Conservation (phyloP, 2,329 filamentous ascomycete species). For the Curvularia verruculosa region DNA sequence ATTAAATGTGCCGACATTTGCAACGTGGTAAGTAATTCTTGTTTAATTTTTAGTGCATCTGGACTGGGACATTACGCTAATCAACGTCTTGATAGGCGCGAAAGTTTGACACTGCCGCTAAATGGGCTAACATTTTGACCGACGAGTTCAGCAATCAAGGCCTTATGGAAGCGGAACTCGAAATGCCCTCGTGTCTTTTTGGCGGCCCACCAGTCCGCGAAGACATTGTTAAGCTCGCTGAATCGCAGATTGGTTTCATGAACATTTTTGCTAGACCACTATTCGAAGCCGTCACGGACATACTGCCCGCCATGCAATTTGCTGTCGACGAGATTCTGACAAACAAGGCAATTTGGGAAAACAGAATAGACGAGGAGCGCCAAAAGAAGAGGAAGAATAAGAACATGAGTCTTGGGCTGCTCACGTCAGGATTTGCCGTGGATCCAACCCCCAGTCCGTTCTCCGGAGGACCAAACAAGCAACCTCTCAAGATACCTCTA, state of each 20-base stretch:
- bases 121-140: conserved; percentile 93
- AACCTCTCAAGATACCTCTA: conserved; percentile 13
- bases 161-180: conserved; percentile 85
- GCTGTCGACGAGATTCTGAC: conserved; percentile 79
- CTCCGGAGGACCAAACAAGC: conserved; percentile 34
- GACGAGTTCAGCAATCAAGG: conserved; percentile 95
- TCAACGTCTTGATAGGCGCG: conserved; percentile 67
- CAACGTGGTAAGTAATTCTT: conserved; percentile 82
- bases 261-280: conserved; percentile 91
- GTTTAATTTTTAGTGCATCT: too few species aligned
- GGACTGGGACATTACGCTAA: conserved; percentile 3
- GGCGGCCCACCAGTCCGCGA: conserved; percentile 78
- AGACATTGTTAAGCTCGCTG: conserved; percentile 80
- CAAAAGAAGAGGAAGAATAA: conserved; percentile 52
- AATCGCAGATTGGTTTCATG: conserved; percentile 95
- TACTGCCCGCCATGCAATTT: conserved; percentile 84
- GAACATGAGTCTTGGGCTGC: conserved; percentile 31
- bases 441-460: conserved; percentile 46
- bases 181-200: conserved; percentile 86
- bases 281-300: conserved; percentile 84
- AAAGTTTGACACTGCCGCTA: conserved; percentile 77
- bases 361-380: conserved; percentile 69
- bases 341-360: conserved; percentile 78
- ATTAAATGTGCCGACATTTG: conserved; percentile 99
- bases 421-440: conserved; percentile 27